Percentiles rank a stretch among this genome's conserved stretches.
Conservation (phyloP, 2,329 filamentous ascomycete genomes). For the Botryotinia calthae region DNA sequence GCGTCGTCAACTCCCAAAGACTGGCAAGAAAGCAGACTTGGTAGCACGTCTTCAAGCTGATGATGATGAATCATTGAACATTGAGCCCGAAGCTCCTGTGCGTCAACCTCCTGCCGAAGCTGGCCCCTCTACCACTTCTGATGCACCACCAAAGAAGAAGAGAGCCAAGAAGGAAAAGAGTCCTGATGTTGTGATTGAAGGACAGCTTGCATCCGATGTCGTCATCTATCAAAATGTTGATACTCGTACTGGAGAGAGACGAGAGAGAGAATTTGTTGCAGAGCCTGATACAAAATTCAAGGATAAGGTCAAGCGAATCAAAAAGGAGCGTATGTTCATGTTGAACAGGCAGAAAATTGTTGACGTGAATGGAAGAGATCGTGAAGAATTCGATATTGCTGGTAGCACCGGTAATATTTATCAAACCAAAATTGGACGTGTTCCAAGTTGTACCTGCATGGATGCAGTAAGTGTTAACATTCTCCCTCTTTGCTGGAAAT, state of each 20-base stretch:
- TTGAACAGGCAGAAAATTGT: slow-evolving; percentile 22
- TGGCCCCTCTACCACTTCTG: background rate
- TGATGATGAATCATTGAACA: slow-evolving; percentile 25
- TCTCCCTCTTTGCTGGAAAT: background rate
- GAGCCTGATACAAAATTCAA: slow-evolving; percentile 26
- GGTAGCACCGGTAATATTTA: slow-evolving; percentile 30
- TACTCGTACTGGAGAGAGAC: slow-evolving; percentile 21
- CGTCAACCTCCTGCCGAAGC: background rate
- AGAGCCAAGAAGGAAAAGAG: slow-evolving; percentile 17
- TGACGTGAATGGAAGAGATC: slow-evolving; percentile 19
- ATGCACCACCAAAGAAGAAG: slow-evolving; percentile 18
- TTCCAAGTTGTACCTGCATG: slow-evolving; percentile 27
- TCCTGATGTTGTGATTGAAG: slow-evolving; percentile 22
- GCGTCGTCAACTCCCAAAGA: slow-evolving; percentile 60
- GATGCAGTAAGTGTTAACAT: slow-evolving; percentile 25
- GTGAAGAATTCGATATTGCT: slow-evolving; percentile 27
- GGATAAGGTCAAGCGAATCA: slow-evolving; percentile 25
- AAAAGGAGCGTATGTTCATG: slow-evolving; percentile 31
- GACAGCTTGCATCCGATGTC: slow-evolving; percentile 23
- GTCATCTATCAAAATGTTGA: slow-evolving; percentile 12
- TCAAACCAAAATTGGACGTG: slow-evolving; percentile 22
- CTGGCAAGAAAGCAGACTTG: slow-evolving; percentile 68
- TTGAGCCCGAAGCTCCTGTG: background rate
- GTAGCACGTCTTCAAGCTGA: slow-evolving; percentile 58
- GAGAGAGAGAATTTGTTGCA: slow-evolving; percentile 23